Evolutionary conservation across 2,329 filamentous ascomycete genomes (phyloP), one percentile per base, ranked within the genome.

Genomic region (Neurospora sp.): DNA sequence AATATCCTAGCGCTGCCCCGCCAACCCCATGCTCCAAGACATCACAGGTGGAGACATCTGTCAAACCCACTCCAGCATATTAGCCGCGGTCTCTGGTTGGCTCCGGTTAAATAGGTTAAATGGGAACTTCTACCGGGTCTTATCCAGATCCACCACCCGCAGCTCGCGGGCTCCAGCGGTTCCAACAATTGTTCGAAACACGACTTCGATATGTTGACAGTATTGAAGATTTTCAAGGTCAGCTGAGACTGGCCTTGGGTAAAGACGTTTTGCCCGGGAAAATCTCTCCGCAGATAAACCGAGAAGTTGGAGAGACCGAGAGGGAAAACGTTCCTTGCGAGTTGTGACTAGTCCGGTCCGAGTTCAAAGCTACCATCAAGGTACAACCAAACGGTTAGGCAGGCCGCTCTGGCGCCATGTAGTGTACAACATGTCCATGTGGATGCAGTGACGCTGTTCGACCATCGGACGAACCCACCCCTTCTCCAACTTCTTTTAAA

Each of bases 101-200:
- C 66, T 67, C 52, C 68, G 70, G 71, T 5, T 69, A 73, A 73
- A 72, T 67, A 73, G 74, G 73, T 73, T 75, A 75, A 76, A 75
- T 73, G 57, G 69, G 68, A 33, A 62, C 68, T 62, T 71, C 71
- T 73, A 70, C 74, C 74, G 74, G 74, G 74, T 74, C 73, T 74
- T 74, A 70, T 74, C 73, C 66, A 70, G n/a, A 23, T 39, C 41
- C 46, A 66, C 62, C 46, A 68, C 46, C 67, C 65, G 68, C 62
- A 69, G 38, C 46, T 57, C 37, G 67, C 28, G 68, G 66, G 68
- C 66, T 68, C 67, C 69, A 70, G 68, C 69, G 69, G 36, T 66
- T 66, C n/a, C 40, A 66, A 37, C 40, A 40, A 46, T 36, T 36
- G 36, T 36, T 65, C 69, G 17, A 37, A 39, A 52, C 70, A 46